Evolutionary conservation across 176 grass and related monocot genomes (phyloP).

Genomic region (Typha latifolia): DNA sequence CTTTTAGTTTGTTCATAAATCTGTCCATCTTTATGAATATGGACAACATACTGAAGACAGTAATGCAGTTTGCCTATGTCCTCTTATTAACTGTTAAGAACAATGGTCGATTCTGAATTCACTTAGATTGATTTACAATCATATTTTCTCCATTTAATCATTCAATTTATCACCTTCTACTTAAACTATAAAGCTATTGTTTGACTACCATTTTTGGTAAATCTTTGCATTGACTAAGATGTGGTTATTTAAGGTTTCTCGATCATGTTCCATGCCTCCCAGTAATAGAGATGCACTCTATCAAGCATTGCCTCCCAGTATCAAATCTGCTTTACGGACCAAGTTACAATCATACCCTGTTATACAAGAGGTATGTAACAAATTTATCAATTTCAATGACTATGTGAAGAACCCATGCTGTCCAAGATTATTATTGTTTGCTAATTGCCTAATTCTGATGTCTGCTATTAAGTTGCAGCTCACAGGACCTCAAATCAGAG

Average conservation of each 20-base stretch:
- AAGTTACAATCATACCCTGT: constrained; percentile 44
- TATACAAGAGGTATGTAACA: constrained; percentile 48
- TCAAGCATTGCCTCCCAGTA: constrained; percentile 64
- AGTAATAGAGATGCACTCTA: constrained; percentile 77
- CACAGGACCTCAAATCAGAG: constrained; percentile 52
- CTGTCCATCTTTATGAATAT: too few relatives aligned
- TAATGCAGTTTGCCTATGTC: too few relatives aligned
- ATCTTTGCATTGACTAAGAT: not conserved
- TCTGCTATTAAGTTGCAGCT: constrained; percentile 32
- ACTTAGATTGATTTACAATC: not conserved
- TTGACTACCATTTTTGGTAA: not conserved
- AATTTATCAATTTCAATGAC: not conserved
- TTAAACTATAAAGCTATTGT: too few relatives aligned
- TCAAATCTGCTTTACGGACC: constrained; percentile 53
- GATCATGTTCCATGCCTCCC: constrained; percentile 53
- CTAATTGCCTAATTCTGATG: not conserved
- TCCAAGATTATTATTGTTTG: not conserved
- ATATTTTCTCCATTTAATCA: not conserved
- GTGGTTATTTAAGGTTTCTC: constrained; percentile 47
- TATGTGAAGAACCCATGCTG: not conserved
- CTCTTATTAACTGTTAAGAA: not conserved
- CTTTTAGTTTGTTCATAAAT: too few relatives aligned
- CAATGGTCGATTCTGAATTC: not conserved
- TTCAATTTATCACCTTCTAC: too few relatives aligned
- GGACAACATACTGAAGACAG: too few relatives aligned